A percentile compares a stretch with the other conserved stretches of the same genome.
These are phyloP conservation scores for Jasminum sambac DNA, from an alignment of 257 asterid genomes.

Conservation along the genomic window DNA sequence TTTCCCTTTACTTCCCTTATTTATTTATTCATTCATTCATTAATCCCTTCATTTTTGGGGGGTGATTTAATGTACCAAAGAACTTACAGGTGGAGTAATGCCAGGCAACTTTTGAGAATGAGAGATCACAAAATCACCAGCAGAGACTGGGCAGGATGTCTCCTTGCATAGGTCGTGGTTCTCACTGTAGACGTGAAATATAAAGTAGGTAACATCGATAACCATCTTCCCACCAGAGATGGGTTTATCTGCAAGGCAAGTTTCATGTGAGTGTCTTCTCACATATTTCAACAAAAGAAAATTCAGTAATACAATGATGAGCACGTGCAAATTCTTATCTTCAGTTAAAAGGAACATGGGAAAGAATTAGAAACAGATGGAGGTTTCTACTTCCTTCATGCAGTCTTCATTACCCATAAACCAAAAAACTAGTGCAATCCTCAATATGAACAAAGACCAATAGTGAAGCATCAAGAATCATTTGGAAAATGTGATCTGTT, in stretches of 20 bases:
- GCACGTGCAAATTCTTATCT: background rate
- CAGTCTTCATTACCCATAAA: background rate
- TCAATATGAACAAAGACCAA: background rate
- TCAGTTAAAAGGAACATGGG: background rate
- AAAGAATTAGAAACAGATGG: background rate
- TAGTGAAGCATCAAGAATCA: background rate
- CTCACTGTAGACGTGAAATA: constrained; percentile 53
- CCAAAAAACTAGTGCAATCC: background rate
- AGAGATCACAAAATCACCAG: constrained; percentile 68
- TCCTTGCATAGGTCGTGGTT: constrained; percentile 62
- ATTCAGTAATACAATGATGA: background rate
- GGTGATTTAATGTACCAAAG: background rate
- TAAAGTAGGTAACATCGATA: constrained; percentile 60
- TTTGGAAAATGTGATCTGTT: background rate
- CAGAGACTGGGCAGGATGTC: constrained; percentile 74
- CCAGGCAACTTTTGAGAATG: constrained; percentile 79
- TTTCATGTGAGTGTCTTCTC: background rate
- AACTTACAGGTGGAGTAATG: constrained; percentile 79
- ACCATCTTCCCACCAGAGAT: constrained; percentile 67
- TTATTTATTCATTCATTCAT: background rate
- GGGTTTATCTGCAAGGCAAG: constrained; percentile 46
- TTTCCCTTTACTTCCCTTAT: background rate
- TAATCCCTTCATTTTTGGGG: background rate
- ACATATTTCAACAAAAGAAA: constrained; percentile 6
- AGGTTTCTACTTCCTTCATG: background rate